These are phyloP conservation scores for Gamsiella multidivaricata DNA, from an alignment of 192 early-diverging fungal species.

Conservation along the genomic window DNA sequence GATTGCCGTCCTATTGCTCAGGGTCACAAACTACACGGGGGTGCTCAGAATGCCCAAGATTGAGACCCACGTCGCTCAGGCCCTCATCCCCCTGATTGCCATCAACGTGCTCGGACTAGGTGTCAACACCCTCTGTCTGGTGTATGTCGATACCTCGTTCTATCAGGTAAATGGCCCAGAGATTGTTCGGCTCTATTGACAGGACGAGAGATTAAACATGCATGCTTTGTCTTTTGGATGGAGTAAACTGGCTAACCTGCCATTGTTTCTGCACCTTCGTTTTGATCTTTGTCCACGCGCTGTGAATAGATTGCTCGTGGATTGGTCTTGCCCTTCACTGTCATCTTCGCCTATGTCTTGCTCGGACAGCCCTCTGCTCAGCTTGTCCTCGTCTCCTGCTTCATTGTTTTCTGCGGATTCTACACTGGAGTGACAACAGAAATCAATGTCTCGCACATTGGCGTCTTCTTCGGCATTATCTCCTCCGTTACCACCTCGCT, in stretches of 20 bases:
- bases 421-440: conserved; percentile 59
- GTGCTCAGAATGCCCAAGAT: conserved; percentile 55
- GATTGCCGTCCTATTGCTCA: conserved; percentile 62
- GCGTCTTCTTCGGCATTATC: conserved; percentile 61
- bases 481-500: conserved; percentile 65
- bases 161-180: conserved; percentile 70
- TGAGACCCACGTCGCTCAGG: conserved; percentile 21
- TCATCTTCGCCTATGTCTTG: conserved; percentile 55
- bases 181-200: too few species aligned
- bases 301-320: conserved; percentile 62
- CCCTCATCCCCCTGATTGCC: conserved; percentile 55
- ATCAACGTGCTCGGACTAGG: conserved; percentile 68
- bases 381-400: conserved; percentile 55
- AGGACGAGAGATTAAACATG: too few species aligned
- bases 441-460: conserved; percentile 36
- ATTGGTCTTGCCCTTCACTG: conserved; percentile 68
- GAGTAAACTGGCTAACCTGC: too few species aligned
- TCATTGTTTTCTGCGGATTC: conserved; percentile 63
- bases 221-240: too few species aligned
- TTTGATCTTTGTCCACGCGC: background rate
- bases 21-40: conserved; percentile 25
- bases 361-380: conserved; percentile 49
- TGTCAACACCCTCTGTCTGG: conserved; percentile 67
- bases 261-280: too few species aligned
- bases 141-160: conserved; percentile 69